Evolutionary conservation across 371 early-diverging fungal genomes (phyloP), one percentile per base, ranked within the genome.

Genomic region (Circinella umbellata): DNA sequence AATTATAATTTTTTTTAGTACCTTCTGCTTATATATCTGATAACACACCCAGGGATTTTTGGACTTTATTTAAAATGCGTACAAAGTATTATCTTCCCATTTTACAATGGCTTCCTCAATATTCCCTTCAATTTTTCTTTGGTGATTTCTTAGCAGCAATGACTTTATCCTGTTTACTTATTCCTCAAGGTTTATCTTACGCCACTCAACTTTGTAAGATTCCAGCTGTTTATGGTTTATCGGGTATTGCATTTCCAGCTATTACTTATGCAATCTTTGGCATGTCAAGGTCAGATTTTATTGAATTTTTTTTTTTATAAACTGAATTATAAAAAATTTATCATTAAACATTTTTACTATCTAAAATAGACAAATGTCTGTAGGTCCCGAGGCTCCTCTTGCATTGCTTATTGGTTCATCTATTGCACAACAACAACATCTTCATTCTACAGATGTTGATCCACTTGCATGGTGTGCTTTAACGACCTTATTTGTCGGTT

Each of bases 131-230:
- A 7, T 69, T 83, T 4, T 76, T 83, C 69, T 69, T 78, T 76
- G 73, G 83, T 42, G 97, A 97, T 76, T 71, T 93, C 20, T 74
- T 94, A 18, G 95, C 98, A 13, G 96, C 95, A 27, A 76, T 95
- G 60, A 95, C 96, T 9, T 89, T 97, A 8, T 90, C 96, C 8
- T 94, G 92, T 66, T 73, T 97, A 76, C 81, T 97, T 70, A 88
- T 97, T 35, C 97, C 96, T 4, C 95, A 95, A 76, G 90, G 89
- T 46, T 80, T 98, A 62, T 94, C 96, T n/a, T 98, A 98, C 78
- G 94, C 96, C 9, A 87, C 92, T 9, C 89, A 90, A 5, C 80
- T 98, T 53, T 93, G 95, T 46, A 88, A 92, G 35, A 69, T 97
- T 39, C 92, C 92, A 4, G 95, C 96, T 4, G 86, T 94, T 14